Evolutionary conservation across 306 rosid genomes (phyloP), one percentile per base, ranked within the genome.

Genomic region (Ammopiptanthus mongolicus): DNA sequence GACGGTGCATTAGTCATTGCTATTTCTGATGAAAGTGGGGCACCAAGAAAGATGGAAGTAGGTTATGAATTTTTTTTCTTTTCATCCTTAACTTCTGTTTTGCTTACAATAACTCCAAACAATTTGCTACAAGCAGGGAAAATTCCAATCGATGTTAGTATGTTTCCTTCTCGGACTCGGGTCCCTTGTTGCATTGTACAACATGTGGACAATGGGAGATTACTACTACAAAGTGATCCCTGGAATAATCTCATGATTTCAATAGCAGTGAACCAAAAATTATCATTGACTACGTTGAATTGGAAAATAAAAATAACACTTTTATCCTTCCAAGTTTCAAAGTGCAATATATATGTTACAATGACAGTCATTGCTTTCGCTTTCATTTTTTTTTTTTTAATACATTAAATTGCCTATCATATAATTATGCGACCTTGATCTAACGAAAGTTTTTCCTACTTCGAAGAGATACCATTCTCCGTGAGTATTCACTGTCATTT

Each of bases 161-260:
- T 89, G 91, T 65, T 89, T 90, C 81, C 5, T 87, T 82, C 91
- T 89, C 8, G 91, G 95, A 23, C 19, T 87, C n/a, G 95, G 95
- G 21, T 79, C 87, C 11, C 88, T 85, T 4, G 80, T 87, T 8
- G 39, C 87, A 2, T 89, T 90, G 90, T 85, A 55, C 73, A 85
- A 80, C 62, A 71, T 89, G 83, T 77, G 87, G 11, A 87, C 86
- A 1, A 83, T 87, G 15, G 74, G 58, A 75, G 95, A 89, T 47
- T 89, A 89, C 84, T 87, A 87, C 74, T 87, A 87, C 44, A 51
- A 11, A 31, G 2, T 69, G 25, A 50, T 69, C 6, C 74, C 74
- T 31, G 61, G 50, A 7, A 3, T 61, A 29, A 48, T n/a, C 41
- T 12, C 22, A 13, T 4, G 37, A 25, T 2, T 58, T 29, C 41